These are phyloP conservation scores for Linanthus parryae DNA, from an alignment of 148 eudicot genomes.

Conservation along the genomic window DNA sequence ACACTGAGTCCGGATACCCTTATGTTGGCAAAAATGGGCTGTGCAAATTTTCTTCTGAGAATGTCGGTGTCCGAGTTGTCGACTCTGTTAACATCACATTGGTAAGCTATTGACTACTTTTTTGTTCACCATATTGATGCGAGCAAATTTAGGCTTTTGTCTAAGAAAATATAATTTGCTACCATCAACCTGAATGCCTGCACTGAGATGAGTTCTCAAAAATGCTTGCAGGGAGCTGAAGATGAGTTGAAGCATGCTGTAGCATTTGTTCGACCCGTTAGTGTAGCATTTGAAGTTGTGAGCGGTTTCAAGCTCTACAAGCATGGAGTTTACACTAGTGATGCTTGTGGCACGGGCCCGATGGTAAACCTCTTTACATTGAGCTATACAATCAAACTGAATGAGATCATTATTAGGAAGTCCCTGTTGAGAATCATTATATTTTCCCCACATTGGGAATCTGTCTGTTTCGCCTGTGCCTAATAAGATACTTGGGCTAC, in stretches of 20 bases:
- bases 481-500: too few relatives aligned
- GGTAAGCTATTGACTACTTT: too few relatives aligned
- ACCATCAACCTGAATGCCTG: neutral
- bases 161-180: neutral
- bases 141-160: neutral
- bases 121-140: too few relatives aligned
- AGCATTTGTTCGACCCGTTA: conserved; percentile 79
- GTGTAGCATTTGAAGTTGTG: conserved; percentile 95
- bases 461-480: too few relatives aligned
- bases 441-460: too few relatives aligned
- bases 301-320: conserved; percentile 52
- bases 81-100: conserved; percentile 86
- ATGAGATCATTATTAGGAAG: too few relatives aligned
- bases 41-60: conserved; percentile 65
- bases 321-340: conserved; percentile 83
- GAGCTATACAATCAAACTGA: neutral
- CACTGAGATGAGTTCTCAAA: neutral
- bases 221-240: conserved; percentile 72
- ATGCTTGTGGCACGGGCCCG: conserved; percentile 68
- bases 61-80: conserved; percentile 65
- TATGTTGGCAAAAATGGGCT: conserved; percentile 65
- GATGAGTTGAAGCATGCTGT: conserved; percentile 96
- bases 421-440: too few relatives aligned
- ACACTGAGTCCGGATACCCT: conserved; percentile 90
- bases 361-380: conserved; percentile 46